Evolutionary conservation across 208 protist species (phyloP), one percentile per base, ranked within the genome.

Genomic region (Jaenimonas drosophilae): DNA sequence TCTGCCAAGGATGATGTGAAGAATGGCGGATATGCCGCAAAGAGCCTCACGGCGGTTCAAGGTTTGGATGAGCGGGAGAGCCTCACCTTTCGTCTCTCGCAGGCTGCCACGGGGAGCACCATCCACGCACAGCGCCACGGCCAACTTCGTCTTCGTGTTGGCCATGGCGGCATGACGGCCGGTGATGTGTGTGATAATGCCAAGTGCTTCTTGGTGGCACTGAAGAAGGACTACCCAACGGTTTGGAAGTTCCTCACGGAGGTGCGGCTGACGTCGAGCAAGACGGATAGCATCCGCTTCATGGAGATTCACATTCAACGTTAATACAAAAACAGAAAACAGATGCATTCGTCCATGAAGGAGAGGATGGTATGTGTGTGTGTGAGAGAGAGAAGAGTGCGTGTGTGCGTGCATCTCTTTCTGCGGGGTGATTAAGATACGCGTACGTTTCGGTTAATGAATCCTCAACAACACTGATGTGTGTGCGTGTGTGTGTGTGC

Each of bases 111-210:
- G 0, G 60, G 66, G 7, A 58, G 49, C 4, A 63, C 73, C 31
- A 26, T 88, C 32, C 59, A 66, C 20, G 42, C 27, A 21, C 39
- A 53, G 20, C 38, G 27, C 43, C 55, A 11, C 12, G 84, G 84
- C 12, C 79, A 83, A 52, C 47, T 86, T 1, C 42, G 69, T 9
- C 61, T 89, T 14, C 79, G 84, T 29, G 76, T 92, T 20, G 84
- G 84, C 0, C 76, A 92, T 45, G 84, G 76, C 31, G 77, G 67
- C 17, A 88, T 92, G 79, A 81, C 70, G 6, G 76, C 76, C 7
- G 84, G 84, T n/a, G 79, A 82, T 26, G 61, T 92, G 14, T 88
- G 79, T 39, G 79, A 84, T 21, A 92, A 92, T 51, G 79, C 79
- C 3, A 92, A 92, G 58, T 48, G 46, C 26, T 83, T 92, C 41